A percentile compares a stretch with the other conserved stretches of the same genome.
phyloP scores from a whole-genome alignment of 1,284 basidiomycete genomes.

The Heterobasidion parviporum region DNA sequence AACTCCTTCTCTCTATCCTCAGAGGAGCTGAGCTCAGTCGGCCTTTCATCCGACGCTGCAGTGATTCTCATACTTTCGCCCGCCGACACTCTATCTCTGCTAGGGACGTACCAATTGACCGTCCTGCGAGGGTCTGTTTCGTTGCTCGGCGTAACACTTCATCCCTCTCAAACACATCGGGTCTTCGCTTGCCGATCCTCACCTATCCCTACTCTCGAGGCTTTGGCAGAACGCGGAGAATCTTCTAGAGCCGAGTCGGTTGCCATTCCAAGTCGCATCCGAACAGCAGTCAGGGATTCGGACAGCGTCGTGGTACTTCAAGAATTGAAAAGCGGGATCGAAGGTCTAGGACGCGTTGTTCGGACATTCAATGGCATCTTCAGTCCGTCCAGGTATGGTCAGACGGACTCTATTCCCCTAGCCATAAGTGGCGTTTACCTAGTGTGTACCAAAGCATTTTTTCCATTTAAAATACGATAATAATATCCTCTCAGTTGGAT shows the following conservation, averaged over 20 bases:
- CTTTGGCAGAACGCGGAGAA: constrained; percentile 11
- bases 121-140: constrained; percentile 49
- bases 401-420: constrained; percentile 20
- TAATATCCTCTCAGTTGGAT: constrained; percentile 25
- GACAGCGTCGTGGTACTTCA: constrained; percentile 45
- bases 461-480: not conserved
- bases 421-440: constrained; percentile 46
- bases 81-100: constrained; percentile 44
- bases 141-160: constrained; percentile 40
- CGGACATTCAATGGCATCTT: constrained; percentile 55
- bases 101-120: constrained; percentile 47
- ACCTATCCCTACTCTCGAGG: constrained; percentile 50
- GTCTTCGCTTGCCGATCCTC: constrained; percentile 63
- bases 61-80: constrained; percentile 34
- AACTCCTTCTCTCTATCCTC: not conserved
- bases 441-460: constrained; percentile 30
- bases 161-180: constrained; percentile 32
- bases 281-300: constrained; percentile 4
- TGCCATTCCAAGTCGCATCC: constrained; percentile 9
- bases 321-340: constrained; percentile 45
- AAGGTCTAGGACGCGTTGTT: constrained; percentile 56
- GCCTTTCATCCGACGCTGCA: constrained; percentile 12
- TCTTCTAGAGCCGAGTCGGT: not conserved
- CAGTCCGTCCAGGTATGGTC: constrained; percentile 27
- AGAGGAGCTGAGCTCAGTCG: constrained; percentile 14